Conservation (phyloP, 2,329 filamentous ascomycete species). For the Aspergillus niger region DNA sequence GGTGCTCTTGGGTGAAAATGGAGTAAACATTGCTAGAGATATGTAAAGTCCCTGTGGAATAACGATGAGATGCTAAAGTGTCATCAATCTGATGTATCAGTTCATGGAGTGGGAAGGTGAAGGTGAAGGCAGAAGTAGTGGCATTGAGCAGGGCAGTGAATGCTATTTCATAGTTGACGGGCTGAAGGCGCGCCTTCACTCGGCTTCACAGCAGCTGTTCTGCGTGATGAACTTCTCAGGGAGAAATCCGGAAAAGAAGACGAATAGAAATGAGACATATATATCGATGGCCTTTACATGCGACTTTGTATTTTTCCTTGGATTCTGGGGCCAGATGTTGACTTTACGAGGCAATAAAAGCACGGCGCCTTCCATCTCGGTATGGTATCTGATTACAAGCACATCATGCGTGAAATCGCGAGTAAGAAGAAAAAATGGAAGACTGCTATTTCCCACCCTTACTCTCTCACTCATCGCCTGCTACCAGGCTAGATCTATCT, state of each 20-base stretch:
- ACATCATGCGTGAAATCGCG: background rate
- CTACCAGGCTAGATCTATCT: too few relatives aligned
- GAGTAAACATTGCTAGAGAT: background rate
- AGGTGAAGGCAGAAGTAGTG: background rate
- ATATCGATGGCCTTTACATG: too few relatives aligned
- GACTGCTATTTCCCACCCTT: background rate
- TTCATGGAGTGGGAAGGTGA: background rate
- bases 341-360: background rate
- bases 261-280: too few relatives aligned
- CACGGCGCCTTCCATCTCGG: background rate
- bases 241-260: too few relatives aligned
- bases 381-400: background rate
- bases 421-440: background rate
- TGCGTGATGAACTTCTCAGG: too few relatives aligned
- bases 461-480: background rate
- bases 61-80: background rate
- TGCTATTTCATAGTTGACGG: background rate
- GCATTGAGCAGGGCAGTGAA: background rate
- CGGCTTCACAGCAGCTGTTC: background rate
- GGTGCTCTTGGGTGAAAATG: slow-evolving; percentile 4
- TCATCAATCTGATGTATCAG: background rate
- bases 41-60: background rate
- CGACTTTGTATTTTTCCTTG: too few relatives aligned
- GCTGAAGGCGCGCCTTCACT: too few relatives aligned
- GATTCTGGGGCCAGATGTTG: background rate